Conservation (phyloP, 2,329 filamentous ascomycete species). For the Aspergillus japonicus region DNA sequence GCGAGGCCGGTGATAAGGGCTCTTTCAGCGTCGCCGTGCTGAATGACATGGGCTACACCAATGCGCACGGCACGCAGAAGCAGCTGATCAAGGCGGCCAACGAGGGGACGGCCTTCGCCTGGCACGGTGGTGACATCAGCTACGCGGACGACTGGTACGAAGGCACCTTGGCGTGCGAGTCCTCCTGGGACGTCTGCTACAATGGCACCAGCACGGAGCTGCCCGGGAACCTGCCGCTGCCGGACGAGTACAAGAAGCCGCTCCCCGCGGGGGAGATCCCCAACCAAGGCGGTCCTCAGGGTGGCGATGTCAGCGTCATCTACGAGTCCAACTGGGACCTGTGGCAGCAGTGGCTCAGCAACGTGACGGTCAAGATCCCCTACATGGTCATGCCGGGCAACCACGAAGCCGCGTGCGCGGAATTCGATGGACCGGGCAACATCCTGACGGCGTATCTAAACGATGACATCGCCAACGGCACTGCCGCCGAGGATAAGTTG, state of each 20-base stretch:
- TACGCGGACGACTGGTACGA: constrained; percentile 55
- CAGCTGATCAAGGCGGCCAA: constrained; percentile 43
- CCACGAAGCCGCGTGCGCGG: constrained; percentile 51
- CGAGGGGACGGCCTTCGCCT: constrained; percentile 52
- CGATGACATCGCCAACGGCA: constrained; percentile 45
- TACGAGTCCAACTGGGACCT: constrained; percentile 55
- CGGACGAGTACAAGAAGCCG: constrained; percentile 46
- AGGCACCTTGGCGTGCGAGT: constrained; percentile 51
- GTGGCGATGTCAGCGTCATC: constrained; percentile 51
- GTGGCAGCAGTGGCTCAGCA: constrained; percentile 52
- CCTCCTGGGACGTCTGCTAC: constrained; percentile 53
- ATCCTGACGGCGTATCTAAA: constrained; percentile 50
- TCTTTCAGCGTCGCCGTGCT: constrained; percentile 50
- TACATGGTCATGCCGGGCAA: constrained; percentile 55
- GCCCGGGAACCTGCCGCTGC: constrained; percentile 35
- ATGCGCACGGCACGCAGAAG: constrained; percentile 50
- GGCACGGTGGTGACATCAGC: constrained; percentile 54
- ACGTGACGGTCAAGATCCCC: constrained; percentile 45
- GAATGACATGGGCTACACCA: constrained; percentile 57
- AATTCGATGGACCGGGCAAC: constrained; percentile 50
- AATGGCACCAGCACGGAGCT: constrained; percentile 48
- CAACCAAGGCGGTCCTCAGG: constrained; percentile 48
- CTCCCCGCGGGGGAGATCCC: constrained; percentile 47
- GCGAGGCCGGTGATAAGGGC: constrained; percentile 42
- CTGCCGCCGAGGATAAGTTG: constrained; percentile 37